Conservation (phyloP, 2,329 filamentous ascomycete species). For the Phialophora chinensis region DNA sequence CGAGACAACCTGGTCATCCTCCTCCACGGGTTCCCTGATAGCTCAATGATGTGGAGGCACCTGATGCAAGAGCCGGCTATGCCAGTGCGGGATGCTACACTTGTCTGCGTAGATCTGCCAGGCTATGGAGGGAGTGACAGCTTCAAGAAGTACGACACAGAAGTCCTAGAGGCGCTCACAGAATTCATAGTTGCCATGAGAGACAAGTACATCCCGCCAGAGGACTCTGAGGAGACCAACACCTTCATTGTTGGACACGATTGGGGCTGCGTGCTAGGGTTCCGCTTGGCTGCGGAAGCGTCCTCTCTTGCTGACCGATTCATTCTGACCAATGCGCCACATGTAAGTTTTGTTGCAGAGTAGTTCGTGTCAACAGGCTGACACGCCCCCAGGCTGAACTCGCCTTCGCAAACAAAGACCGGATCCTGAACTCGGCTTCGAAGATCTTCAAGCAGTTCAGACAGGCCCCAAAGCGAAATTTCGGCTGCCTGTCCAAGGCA, state of each 20-base stretch:
- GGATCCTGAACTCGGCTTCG: constrained; percentile 50
- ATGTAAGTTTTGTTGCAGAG: constrained; percentile 50
- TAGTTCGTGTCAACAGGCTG: not conserved
- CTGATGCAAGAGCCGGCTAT: constrained; percentile 52
- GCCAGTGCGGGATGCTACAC: constrained; percentile 48
- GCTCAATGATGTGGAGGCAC: constrained; percentile 61
- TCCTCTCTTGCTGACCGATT: constrained; percentile 61
- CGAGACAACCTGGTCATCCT: constrained; percentile 55
- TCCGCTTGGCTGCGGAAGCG: constrained; percentile 65
- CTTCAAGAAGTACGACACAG: constrained; percentile 56
- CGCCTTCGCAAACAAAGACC: constrained; percentile 50
- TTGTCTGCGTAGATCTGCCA: constrained; percentile 64
- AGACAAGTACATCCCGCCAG: constrained; percentile 46
- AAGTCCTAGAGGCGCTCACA: constrained; percentile 59
- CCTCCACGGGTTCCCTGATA: constrained; percentile 66
- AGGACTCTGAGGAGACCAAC: constrained; percentile 49
- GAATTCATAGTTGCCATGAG: constrained; percentile 61
- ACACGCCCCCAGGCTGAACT: constrained; percentile 48
- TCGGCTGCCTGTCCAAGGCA: constrained; percentile 54
- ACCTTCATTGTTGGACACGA: constrained; percentile 58
- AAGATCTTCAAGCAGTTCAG: constrained; percentile 59
- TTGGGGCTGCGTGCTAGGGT: constrained; percentile 61
- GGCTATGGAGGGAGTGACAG: constrained; percentile 65
- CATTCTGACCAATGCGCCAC: constrained; percentile 59
- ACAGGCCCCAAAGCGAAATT: constrained; percentile 52